These are phyloP conservation scores for Ceratobasidium sp. DNA, from an alignment of 1,284 basidiomycete genomes.

Conservation along the genomic window DNA sequence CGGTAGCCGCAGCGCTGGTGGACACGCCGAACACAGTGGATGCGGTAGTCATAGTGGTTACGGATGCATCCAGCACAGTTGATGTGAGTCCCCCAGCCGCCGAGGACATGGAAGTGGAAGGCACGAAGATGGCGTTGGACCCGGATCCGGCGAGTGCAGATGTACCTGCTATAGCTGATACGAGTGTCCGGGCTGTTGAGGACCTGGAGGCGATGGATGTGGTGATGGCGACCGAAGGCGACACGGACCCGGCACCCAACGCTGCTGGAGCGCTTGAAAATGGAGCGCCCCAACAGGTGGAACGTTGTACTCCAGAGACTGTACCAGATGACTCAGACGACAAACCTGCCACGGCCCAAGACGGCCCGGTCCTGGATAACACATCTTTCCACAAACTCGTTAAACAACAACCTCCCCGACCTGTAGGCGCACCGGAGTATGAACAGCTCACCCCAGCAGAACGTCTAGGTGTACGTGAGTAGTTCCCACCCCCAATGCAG, in stretches of 20 bases:
- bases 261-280: background rate
- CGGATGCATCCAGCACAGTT: background rate
- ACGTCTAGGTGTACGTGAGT: conserved; percentile 31
- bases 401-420: conserved; percentile 34
- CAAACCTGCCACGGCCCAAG: background rate
- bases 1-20: background rate
- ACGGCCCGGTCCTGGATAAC: background rate
- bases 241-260: background rate
- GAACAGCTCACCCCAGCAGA: conserved; percentile 27
- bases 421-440: conserved; percentile 26
- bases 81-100: background rate
- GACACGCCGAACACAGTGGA: background rate
- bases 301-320: background rate
- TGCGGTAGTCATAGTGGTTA: too few relatives aligned
- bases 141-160: background rate
- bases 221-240: background rate
- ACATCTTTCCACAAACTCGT: conserved; percentile 14
- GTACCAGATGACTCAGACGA: conserved; percentile 8
- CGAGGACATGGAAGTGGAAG: background rate
- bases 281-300: background rate
- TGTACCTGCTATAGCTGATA: background rate
- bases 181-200: background rate
- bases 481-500: background rate
- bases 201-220: background rate
- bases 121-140: conserved; percentile 3